A percentile compares a stretch with the other conserved stretches of the same genome.
Conservation (phyloP, 2,329 filamentous ascomycete species). For the Arthroderma uncinatum region DNA sequence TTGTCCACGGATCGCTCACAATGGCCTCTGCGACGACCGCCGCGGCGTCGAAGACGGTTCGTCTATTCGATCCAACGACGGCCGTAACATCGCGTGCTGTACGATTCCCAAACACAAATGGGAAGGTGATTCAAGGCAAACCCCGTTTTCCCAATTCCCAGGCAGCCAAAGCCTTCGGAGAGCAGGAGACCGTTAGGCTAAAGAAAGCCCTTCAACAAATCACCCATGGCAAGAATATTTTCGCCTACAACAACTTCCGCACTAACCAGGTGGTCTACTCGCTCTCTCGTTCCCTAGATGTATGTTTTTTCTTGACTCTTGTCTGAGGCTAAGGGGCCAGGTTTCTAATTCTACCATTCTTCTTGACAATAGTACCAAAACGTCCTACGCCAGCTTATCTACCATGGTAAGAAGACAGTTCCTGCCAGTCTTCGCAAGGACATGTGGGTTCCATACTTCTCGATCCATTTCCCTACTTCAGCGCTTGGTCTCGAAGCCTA, state of each 20-base stretch:
- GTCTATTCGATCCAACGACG: slow-evolving; percentile 13
- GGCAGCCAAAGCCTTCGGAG: slow-evolving; percentile 31
- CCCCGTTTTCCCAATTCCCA: slow-evolving; percentile 30
- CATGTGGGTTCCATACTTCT: slow-evolving; percentile 51
- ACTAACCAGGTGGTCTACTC: slow-evolving; percentile 57
- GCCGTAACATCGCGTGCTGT: slow-evolving; percentile 10
- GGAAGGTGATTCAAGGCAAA: slow-evolving; percentile 33
- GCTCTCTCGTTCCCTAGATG: slow-evolving; percentile 45
- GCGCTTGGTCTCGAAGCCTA: slow-evolving; percentile 45
- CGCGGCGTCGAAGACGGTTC: slow-evolving; percentile 9
- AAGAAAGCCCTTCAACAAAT: slow-evolving; percentile 38
- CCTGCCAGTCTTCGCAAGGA: slow-evolving; percentile 49
- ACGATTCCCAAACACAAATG: slow-evolving; percentile 13
- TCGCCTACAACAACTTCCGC: slow-evolving; percentile 49
- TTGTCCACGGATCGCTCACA: neutral
- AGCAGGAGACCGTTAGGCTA: slow-evolving; percentile 30
- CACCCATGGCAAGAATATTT: slow-evolving; percentile 49
- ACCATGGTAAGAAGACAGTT: slow-evolving; percentile 53
- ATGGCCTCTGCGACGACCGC: slow-evolving; percentile 9
- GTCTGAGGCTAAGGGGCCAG: neutral
- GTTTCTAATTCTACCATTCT: neutral
- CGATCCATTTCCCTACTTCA: slow-evolving; percentile 44
- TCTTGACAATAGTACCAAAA: slow-evolving; percentile 36
- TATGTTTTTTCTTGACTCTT: slow-evolving; percentile 20
- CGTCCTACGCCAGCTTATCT: slow-evolving; percentile 47